Percentiles rank a stretch among this genome's conserved stretches.
These are phyloP conservation scores for Melanomma pulvis-pyrius DNA, from an alignment of 495 filamentous ascomycete species.

Conservation along the genomic window DNA sequence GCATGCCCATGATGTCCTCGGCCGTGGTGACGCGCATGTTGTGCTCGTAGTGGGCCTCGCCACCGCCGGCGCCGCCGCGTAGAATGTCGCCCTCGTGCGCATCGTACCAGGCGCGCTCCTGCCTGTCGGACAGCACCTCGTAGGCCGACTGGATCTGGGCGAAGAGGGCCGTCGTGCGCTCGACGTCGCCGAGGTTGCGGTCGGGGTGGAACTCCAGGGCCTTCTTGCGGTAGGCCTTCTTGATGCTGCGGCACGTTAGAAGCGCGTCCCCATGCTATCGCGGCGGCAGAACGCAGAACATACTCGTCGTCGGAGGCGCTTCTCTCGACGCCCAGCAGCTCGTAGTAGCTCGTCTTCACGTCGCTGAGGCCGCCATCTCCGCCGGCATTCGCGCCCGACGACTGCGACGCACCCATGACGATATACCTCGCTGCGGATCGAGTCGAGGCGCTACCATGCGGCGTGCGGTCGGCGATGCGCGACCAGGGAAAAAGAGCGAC, in stretches of 20 bases:
- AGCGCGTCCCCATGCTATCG: background rate
- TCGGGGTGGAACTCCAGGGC: conserved; percentile 95
- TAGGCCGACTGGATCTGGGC: conserved; percentile 92
- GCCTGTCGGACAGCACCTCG: conserved; percentile 90
- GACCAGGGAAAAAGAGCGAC: background rate
- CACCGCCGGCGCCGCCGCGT: conserved; percentile 58
- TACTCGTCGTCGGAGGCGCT: conserved; percentile 83
- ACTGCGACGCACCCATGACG: conserved; percentile 82
- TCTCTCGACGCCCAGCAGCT: conserved; percentile 74
- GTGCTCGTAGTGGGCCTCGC: conserved; percentile 57
- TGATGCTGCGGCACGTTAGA: conserved; percentile 63
- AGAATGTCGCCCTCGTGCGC: conserved; percentile 86
- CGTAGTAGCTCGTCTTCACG: conserved; percentile 86
- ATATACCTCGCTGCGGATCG: conserved; percentile 40
- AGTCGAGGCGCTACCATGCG: conserved; percentile 14
- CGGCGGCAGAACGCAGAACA: conserved; percentile 37
- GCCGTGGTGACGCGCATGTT: conserved; percentile 72
- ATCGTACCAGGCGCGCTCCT: conserved; percentile 98
- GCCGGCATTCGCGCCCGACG: conserved; percentile 48
- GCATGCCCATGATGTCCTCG: conserved; percentile 71
- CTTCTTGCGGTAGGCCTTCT: conserved; percentile 87
- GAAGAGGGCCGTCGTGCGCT: conserved; percentile 80
- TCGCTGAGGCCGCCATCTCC: conserved; percentile 34
- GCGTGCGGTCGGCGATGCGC: conserved; percentile 8
- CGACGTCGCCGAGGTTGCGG: conserved; percentile 85